Conservation (phyloP, 192 early-diverging fungal genomes). For the Pecoramyces ruminantium region DNA sequence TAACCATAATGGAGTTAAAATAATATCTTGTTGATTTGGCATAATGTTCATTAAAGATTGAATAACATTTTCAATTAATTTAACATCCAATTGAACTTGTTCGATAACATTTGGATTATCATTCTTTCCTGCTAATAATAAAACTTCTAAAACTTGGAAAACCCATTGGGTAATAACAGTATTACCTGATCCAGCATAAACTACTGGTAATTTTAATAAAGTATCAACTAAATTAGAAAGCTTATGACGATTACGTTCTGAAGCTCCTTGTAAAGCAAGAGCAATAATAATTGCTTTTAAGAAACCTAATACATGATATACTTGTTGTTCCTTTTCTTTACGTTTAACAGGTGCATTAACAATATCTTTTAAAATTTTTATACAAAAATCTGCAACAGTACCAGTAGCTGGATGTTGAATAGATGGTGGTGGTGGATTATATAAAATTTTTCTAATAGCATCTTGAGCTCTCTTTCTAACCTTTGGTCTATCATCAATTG, state of each 20-base stretch:
- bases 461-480: conserved; percentile 79
- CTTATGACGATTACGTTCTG: not conserved
- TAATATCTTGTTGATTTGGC: conserved; percentile 68
- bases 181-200: conserved; percentile 35
- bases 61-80: conserved; percentile 9
- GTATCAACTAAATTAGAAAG: conserved; percentile 29
- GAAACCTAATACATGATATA: conserved; percentile 49
- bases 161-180: conserved; percentile 58
- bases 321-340: conserved; percentile 16
- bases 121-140: conserved; percentile 27
- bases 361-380: conserved; percentile 26
- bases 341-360: conserved; percentile 1
- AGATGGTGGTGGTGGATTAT: conserved; percentile 52
- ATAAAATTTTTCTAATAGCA: conserved; percentile 49
- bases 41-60: conserved; percentile 53
- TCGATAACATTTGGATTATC: conserved; percentile 13
- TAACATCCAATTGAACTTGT: conserved; percentile 4
- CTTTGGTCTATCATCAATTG: conserved; percentile 71
- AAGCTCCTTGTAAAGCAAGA: conserved; percentile 16
- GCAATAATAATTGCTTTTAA: conserved; percentile 34
- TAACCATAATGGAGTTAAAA: conserved; percentile 67
- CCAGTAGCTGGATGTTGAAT: conserved; percentile 52
- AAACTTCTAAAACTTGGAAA: conserved; percentile 50
- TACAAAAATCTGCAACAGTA: conserved; percentile 42
- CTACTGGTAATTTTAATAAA: conserved; percentile 61